phyloP scores from a whole-genome alignment of 2,329 filamentous ascomycete species.

The Colletotrichum sidae region DNA sequence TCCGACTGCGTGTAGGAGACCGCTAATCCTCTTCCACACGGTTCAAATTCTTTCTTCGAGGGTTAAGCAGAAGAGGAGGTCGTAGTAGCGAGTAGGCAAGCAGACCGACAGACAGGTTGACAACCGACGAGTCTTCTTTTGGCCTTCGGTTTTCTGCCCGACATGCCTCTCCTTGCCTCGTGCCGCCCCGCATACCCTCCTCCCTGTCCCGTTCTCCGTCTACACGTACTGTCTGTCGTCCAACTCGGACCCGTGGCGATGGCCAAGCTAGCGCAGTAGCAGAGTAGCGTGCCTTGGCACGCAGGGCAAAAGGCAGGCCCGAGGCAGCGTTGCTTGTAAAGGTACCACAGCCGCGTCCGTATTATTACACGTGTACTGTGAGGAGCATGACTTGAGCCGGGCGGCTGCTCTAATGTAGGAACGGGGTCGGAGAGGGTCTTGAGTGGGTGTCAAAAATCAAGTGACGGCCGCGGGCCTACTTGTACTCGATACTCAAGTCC shows the following conservation, averaged over 20 bases:
- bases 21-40: neutral
- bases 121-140: neutral
- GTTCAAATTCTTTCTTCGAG: neutral
- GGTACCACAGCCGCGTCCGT: too few species aligned
- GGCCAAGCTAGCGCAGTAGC: slow-evolving; percentile 27
- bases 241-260: slow-evolving; percentile 27
- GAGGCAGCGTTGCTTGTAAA: too few species aligned
- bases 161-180: slow-evolving; percentile 6
- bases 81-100: slow-evolving; percentile 8
- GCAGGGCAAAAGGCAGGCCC: too few species aligned
- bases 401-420: slow-evolving; percentile 35
- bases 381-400: slow-evolving; percentile 17
- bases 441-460: slow-evolving; percentile 24
- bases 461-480: slow-evolving; percentile 22
- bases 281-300: too few species aligned
- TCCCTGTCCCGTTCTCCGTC: slow-evolving; percentile 7
- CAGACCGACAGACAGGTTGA: slow-evolving; percentile 1
- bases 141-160: slow-evolving; percentile 20
- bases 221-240: neutral
- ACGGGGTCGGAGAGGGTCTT: slow-evolving; percentile 30
- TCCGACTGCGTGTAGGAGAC: slow-evolving; percentile 6
- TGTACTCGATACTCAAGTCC: too few species aligned
- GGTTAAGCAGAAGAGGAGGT: neutral
- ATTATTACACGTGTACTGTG: too few species aligned
- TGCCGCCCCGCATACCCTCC: slow-evolving; percentile 18